phyloP scores from a whole-genome alignment of 495 filamentous ascomycete genomes.

The Cetradonia linearis region DNA sequence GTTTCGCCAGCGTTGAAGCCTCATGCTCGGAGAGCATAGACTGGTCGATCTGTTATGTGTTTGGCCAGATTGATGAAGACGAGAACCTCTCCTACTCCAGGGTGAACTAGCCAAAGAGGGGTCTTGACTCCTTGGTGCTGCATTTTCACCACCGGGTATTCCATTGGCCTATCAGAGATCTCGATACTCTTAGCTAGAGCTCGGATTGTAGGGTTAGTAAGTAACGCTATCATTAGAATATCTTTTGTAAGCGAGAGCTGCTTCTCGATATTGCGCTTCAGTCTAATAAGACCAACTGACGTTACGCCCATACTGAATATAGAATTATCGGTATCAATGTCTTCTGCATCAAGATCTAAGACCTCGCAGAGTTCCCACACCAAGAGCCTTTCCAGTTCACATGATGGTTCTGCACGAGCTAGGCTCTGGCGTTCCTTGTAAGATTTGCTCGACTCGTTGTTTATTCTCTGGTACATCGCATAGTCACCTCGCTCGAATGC shows the following conservation, averaged over 20 bases:
- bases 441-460: not conserved
- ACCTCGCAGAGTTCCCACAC: not conserved
- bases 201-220: constrained; percentile 31
- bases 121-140: constrained; percentile 34
- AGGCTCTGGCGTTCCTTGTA: no score
- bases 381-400: no score
- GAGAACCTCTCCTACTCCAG: constrained; percentile 46
- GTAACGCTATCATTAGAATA: not conserved
- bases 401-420: no score
- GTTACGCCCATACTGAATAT: constrained; percentile 37
- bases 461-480: not conserved
- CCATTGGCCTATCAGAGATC: constrained; percentile 5
- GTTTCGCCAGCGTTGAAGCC: constrained; percentile 39
- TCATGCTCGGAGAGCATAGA: constrained; percentile 44
- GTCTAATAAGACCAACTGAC: constrained; percentile 36
- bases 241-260: not conserved
- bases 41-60: constrained; percentile 38
- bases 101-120: constrained; percentile 49
- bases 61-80: constrained; percentile 44
- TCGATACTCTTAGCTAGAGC: constrained; percentile 27
- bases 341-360: no score
- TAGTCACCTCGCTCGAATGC: constrained; percentile 30
- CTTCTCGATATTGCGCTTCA: constrained; percentile 20
- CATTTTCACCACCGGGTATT: constrained; percentile 41
- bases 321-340: not conserved